Percentiles rank a stretch among this genome's conserved stretches.
Evolutionary conservation across 495 filamentous ascomycete species (phyloP).

Genomic region (Penicillium pancosmium): DNA sequence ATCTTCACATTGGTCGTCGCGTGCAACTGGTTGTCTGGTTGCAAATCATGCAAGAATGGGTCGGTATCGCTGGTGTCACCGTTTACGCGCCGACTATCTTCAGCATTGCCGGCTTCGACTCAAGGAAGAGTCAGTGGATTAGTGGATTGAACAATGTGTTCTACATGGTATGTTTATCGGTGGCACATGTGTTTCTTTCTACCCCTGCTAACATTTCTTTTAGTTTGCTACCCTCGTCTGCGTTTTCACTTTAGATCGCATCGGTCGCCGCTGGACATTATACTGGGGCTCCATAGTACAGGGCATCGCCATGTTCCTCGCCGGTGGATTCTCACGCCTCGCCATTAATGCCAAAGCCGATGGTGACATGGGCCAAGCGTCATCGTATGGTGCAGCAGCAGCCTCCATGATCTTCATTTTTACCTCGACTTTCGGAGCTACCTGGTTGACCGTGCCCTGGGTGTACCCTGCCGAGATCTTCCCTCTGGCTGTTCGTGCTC

Average conservation of each 20-base stretch:
- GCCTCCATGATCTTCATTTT: conserved; percentile 72
- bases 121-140: conserved; percentile 66
- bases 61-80: conserved; percentile 72
- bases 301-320: conserved; percentile 63
- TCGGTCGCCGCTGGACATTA: conserved; percentile 68
- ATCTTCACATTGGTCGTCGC: conserved; percentile 65
- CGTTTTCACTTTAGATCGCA: conserved; percentile 69
- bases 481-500: conserved; percentile 66
- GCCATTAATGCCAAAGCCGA: conserved; percentile 54
- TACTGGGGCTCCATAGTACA: conserved; percentile 69
- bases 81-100: conserved; percentile 71
- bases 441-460: conserved; percentile 74
- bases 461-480: conserved; percentile 75
- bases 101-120: conserved; percentile 63
- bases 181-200: too few relatives aligned
- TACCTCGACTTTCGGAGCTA: conserved; percentile 69
- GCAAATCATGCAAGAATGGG: conserved; percentile 75
- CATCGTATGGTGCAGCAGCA: conserved; percentile 61
- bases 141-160: conserved; percentile 70
- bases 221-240: conserved; percentile 64
- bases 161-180: conserved; percentile 47
- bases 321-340: conserved; percentile 55
- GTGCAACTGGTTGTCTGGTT: conserved; percentile 73
- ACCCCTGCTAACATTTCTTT: neutral
- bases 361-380: conserved; percentile 46